These are phyloP conservation scores for Chlorella sp. DNA, from an alignment of 139 green algal species.

Conservation along the genomic window DNA sequence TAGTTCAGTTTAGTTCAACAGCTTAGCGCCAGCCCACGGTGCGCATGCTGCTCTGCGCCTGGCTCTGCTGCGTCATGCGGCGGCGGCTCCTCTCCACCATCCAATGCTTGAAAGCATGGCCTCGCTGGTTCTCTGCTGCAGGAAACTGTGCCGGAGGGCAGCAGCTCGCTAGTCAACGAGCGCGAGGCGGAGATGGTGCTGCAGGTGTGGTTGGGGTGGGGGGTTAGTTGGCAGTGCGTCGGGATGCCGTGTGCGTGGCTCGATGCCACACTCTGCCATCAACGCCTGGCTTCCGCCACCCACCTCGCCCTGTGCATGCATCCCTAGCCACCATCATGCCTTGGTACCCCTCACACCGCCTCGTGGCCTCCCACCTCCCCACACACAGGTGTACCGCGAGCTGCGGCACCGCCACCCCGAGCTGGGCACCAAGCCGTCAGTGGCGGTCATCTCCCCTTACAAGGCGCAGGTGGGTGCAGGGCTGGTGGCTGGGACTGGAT, in stretches of 20 bases:
- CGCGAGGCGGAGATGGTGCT: slow-evolving; percentile 78
- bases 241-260: not conserved
- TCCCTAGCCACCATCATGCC: too few relatives aligned
- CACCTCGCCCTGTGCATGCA: too few relatives aligned
- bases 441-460: slow-evolving; percentile 94
- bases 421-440: slow-evolving; percentile 51
- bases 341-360: not conserved
- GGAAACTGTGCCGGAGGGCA: slow-evolving; percentile 54
- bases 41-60: too few relatives aligned
- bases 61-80: not conserved
- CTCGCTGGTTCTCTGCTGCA: not conserved
- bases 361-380: not conserved
- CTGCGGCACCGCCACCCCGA: slow-evolving; percentile 58
- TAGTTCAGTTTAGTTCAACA: too few relatives aligned
- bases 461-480: slow-evolving; percentile 79
- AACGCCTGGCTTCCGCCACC: too few relatives aligned
- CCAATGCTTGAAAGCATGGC: not conserved
- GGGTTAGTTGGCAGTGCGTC: too few relatives aligned
- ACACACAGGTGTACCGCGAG: slow-evolving; percentile 44
- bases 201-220: not conserved
- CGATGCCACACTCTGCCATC: too few relatives aligned
- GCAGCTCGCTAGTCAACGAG: slow-evolving; percentile 62
- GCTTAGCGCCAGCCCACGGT: too few relatives aligned
- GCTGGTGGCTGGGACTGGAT: too few relatives aligned
- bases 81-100: slow-evolving; percentile 38